Conservation (phyloP, 805 yeast species). For the Debaryomyces tyrocola region DNA sequence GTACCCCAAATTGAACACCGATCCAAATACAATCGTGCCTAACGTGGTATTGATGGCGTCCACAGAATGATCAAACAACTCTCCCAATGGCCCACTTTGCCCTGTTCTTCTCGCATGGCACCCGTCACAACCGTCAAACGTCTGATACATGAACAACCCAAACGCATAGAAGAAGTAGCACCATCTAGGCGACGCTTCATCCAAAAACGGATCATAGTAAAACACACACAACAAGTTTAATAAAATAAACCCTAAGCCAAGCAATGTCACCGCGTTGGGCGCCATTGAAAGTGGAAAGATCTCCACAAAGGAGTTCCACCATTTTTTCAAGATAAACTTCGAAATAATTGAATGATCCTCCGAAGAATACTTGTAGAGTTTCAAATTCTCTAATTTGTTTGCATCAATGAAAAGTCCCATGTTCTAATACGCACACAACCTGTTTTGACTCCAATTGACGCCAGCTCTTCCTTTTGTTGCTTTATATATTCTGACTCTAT, state of each 20-base stretch:
- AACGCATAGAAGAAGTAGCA: slow-evolving; percentile 73
- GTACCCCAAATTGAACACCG: slow-evolving; percentile 77
- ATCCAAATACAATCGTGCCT: slow-evolving; percentile 69
- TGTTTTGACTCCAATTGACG: background rate
- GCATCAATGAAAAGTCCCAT: slow-evolving; percentile 72
- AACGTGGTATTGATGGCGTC: slow-evolving; percentile 77
- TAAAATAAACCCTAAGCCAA: slow-evolving; percentile 73
- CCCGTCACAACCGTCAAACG: slow-evolving; percentile 96
- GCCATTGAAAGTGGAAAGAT: slow-evolving; percentile 88
- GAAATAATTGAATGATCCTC: slow-evolving; percentile 83
- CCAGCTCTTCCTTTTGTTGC: too few relatives aligned
- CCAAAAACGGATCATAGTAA: slow-evolving; percentile 69
- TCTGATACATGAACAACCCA: slow-evolving; percentile 86
- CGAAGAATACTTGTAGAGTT: slow-evolving; percentile 63
- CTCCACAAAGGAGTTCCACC: slow-evolving; percentile 72
- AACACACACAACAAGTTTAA: slow-evolving; percentile 64
- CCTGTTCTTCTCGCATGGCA: slow-evolving; percentile 93
- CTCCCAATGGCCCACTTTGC: slow-evolving; percentile 94
- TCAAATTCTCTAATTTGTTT: slow-evolving; percentile 50
- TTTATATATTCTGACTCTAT: too few relatives aligned
- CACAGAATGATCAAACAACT: slow-evolving; percentile 86
- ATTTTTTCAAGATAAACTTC: slow-evolving; percentile 72
- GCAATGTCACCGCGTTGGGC: slow-evolving; percentile 84
- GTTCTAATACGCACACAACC: background rate
- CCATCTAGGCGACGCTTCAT: slow-evolving; percentile 69